A percentile compares a stretch with the other conserved stretches of the same genome.
These are phyloP conservation scores for Microthyrium microscopicum DNA, from an alignment of 2,329 filamentous ascomycete genomes.

Conservation along the genomic window DNA sequence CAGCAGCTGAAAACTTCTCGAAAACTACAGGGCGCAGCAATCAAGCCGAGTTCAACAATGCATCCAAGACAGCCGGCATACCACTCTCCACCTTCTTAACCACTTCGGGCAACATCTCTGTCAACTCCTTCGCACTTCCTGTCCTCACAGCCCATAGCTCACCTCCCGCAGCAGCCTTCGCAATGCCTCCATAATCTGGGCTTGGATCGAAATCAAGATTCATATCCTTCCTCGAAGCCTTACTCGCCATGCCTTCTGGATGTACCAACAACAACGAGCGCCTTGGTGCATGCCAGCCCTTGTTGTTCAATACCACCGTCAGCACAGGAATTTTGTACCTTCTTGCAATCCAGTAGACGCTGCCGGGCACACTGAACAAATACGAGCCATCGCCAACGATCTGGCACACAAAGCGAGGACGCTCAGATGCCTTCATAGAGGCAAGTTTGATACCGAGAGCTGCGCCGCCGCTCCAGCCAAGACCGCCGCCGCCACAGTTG, in stretches of 20 bases:
- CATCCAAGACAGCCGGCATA: slow-evolving; percentile 44
- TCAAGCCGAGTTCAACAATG: slow-evolving; percentile 27
- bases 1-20: too few relatives aligned
- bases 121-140: slow-evolving; percentile 38
- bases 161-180: slow-evolving; percentile 46
- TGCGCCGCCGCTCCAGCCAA: slow-evolving; percentile 60
- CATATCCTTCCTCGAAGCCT: slow-evolving; percentile 44
- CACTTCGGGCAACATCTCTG: slow-evolving; percentile 37
- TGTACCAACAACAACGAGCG: slow-evolving; percentile 47
- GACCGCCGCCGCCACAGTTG: slow-evolving; percentile 65
- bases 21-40: too few relatives aligned
- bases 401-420: slow-evolving; percentile 21
- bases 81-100: slow-evolving; percentile 41
- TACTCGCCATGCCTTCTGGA: slow-evolving; percentile 44
- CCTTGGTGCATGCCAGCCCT: slow-evolving; percentile 53
- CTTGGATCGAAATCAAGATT: slow-evolving; percentile 51
- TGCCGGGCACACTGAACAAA: slow-evolving; percentile 47
- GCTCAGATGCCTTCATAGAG: slow-evolving; percentile 28
- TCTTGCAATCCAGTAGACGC: slow-evolving; percentile 52
- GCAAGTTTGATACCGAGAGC: slow-evolving; percentile 65
- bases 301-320: slow-evolving; percentile 53
- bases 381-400: slow-evolving; percentile 50
- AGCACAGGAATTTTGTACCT: slow-evolving; percentile 49
- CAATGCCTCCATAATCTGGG: slow-evolving; percentile 52
- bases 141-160: slow-evolving; percentile 44